Evolutionary conservation across 2,329 filamentous ascomycete genomes (phyloP).

Genomic region (Paecilomyces variotii): DNA sequence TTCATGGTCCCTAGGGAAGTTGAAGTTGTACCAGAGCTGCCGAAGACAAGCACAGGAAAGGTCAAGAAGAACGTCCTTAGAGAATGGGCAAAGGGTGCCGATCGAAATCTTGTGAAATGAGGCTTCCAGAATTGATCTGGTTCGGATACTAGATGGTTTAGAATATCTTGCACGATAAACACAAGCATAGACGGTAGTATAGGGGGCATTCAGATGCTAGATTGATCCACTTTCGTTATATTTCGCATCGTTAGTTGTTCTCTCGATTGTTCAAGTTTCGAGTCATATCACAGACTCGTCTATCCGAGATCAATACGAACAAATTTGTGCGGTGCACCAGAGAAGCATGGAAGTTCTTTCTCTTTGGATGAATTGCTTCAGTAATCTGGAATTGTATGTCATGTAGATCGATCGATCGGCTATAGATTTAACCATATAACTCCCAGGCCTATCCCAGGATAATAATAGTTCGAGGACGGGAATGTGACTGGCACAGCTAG

Average conservation of each 20-base stretch:
- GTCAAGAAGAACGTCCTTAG: slow-evolving; percentile 88
- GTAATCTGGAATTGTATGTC: no score
- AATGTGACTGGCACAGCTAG: neutral
- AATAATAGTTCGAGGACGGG: neutral
- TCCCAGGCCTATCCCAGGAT: no score
- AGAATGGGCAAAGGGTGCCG: slow-evolving; percentile 65
- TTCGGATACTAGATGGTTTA: neutral
- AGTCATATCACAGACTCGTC: no score
- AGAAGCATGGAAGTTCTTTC: no score
- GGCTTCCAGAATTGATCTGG: neutral
- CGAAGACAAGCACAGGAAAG: slow-evolving; percentile 97
- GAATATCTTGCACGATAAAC: neutral
- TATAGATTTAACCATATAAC: no score
- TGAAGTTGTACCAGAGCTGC: slow-evolving; percentile 76
- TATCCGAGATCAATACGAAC: no score
- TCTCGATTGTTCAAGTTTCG: neutral
- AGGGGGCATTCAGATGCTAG: neutral
- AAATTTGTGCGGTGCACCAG: no score
- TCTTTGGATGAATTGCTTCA: no score
- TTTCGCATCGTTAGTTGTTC: neutral
- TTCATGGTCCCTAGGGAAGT: slow-evolving; percentile 77
- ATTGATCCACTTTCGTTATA: neutral
- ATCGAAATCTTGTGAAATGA: slow-evolving; percentile 14
- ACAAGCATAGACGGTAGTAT: neutral
- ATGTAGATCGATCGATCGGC: no score